phyloP scores from a whole-genome alignment of 179 eudicot genomes.

The Monotropa hypopitys region DNA sequence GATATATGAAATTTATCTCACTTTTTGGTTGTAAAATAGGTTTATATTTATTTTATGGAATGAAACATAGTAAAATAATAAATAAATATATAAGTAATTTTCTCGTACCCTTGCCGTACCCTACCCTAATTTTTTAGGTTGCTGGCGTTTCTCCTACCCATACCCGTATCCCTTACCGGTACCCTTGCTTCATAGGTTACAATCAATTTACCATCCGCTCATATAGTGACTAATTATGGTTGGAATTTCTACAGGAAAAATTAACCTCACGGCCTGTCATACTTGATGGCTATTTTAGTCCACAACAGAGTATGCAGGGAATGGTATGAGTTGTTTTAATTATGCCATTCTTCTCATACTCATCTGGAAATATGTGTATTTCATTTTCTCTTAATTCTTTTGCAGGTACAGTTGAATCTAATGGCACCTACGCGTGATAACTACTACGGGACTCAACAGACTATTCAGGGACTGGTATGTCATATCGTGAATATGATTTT shows the following conservation, averaged over 20 bases:
- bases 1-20: too few species aligned
- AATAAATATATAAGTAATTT: too few species aligned
- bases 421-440: constrained; percentile 79
- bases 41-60: too few species aligned
- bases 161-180: too few species aligned
- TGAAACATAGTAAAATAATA: too few species aligned
- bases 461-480: constrained; percentile 68
- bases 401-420: constrained; percentile 70
- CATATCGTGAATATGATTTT: constrained; percentile 1
- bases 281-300: constrained; percentile 39
- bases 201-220: background rate
- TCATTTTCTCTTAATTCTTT: constrained; percentile 5
- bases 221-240: background rate
- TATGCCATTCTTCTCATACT: background rate
- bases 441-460: constrained; percentile 59
- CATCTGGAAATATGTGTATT: background rate
- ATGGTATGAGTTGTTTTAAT: constrained; percentile 31
- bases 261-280: constrained; percentile 31
- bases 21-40: too few species aligned
- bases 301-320: constrained; percentile 40
- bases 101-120: too few species aligned
- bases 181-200: too few species aligned
- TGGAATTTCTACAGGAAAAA: constrained; percentile 34
- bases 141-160: too few species aligned
- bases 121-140: too few species aligned